These are phyloP conservation scores for Blastobotrys muscicola DNA, from an alignment of 805 yeast species.

Conservation along the genomic window DNA sequence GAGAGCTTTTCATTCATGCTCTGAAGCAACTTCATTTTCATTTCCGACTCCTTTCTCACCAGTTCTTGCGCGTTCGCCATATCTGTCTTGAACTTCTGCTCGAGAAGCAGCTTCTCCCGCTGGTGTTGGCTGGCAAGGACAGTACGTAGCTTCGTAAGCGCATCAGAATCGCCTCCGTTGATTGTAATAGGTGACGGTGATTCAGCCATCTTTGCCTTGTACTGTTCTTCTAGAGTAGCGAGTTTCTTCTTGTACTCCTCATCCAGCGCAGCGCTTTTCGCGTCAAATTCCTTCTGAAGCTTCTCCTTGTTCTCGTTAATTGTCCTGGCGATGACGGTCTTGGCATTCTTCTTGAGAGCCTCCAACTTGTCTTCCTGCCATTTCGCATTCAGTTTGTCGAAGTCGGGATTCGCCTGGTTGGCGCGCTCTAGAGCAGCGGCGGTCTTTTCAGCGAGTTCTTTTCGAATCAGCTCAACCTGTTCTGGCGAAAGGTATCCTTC, in stretches of 20 bases:
- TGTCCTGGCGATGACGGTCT: not conserved
- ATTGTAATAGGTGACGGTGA: no score
- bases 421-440: no score
- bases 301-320: not conserved
- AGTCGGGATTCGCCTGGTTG: no score
- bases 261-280: not conserved
- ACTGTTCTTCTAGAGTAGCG: slow-evolving; percentile 5
- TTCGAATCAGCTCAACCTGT: no score
- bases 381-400: no score
- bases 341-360: not conserved
- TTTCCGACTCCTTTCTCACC: slow-evolving; percentile 48
- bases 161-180: no score
- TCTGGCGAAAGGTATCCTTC: no score
- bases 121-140: not conserved
- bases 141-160: no score
- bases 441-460: no score
- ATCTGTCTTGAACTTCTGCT: slow-evolving; percentile 9
- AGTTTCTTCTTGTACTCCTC: slow-evolving; percentile 2
- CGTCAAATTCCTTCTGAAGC: not conserved
- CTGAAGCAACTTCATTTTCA: slow-evolving; percentile 47
- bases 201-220: no score
- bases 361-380: not conserved
- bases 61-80: slow-evolving; percentile 39
- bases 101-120: slow-evolving; percentile 6
- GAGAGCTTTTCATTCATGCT: slow-evolving; percentile 46